Base-by-base conservation (phyloP, 2,329 filamentous ascomycete species). In the Claviceps humidiphila region DNA sequence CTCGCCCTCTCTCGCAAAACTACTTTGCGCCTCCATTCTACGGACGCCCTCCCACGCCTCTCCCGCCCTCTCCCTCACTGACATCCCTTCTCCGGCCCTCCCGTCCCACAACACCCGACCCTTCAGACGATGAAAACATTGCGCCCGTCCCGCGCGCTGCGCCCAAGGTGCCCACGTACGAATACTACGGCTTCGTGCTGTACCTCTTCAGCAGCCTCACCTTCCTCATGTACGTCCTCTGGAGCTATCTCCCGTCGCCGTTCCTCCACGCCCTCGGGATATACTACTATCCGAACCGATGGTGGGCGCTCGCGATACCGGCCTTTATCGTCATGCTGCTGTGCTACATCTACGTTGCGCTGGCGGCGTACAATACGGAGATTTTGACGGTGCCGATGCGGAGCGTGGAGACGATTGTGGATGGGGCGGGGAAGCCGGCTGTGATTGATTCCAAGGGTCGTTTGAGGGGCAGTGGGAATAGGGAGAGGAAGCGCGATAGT, bases 171-270 rank as follows among this genome's bases (percentile, higher is more conserved):
- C 93, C 93, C n/a, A 98, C 93, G 0, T 97, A 98, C 72, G 93
- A 98, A 66, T 98, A 97, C 78, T 97, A 97, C 67, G 93, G 93
- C 65, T 98, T 98, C 70, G 91, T 95, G 51, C 79, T 98, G 49
- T 97, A 98, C 71, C 78, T 98, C 41, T 88, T 91, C 64, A 90
- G 85, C 56, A 88, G 84, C 22, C 74, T 93, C 50, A 82, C 82
- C 2, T 97, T 97, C 65, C 73, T 85, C 64, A 75, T 80, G 63
- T 85, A 81, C 66, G 71, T 84, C 14, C 72, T 84, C 11, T 96
- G 90, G 93, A 86, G 86, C 14, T 97, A 93, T 69, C 81, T 97
- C 5, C 93, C 93, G 0, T 88, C 86, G 24, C 89, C 90, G 0
- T 89, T 97, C 66, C 77, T 98, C 44, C 89, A 95, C 66, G 88